Evolutionary conservation across 768 basidiomycete genomes (phyloP).

Genomic region (Mrakia hoshinonis): DNA sequence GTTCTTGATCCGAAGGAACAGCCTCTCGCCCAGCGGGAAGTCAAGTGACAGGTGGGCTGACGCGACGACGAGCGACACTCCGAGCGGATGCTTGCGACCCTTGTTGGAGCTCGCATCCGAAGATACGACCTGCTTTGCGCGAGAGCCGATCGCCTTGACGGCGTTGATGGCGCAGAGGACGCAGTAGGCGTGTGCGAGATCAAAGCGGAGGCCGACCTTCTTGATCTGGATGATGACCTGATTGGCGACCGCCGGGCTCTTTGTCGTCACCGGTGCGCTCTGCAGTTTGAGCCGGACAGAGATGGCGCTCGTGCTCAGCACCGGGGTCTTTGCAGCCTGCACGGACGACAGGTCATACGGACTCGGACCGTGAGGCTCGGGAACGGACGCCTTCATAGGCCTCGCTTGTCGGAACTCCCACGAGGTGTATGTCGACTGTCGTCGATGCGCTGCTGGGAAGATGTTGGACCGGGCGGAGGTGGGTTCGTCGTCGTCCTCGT

Average conservation of each 20-base stretch:
- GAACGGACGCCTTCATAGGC: background rate
- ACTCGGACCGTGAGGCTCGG: background rate
- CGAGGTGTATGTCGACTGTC: conserved; percentile 21
- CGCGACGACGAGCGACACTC: background rate
- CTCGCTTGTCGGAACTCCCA: conserved; percentile 24
- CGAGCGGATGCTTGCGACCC: conserved; percentile 37
- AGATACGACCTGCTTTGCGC: conserved; percentile 32
- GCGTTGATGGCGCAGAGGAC: conserved; percentile 55
- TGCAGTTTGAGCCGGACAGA: background rate
- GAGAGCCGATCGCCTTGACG: conserved; percentile 44
- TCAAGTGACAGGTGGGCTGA: conserved; percentile 29
- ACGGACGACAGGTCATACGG: background rate
- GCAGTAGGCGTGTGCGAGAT: conserved; percentile 60
- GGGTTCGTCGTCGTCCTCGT: conserved; percentile 31
- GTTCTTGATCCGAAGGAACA: conserved; percentile 35
- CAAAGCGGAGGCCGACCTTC: conserved; percentile 33
- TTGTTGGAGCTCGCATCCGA: conserved; percentile 32
- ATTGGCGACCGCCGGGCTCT: conserved; percentile 1
- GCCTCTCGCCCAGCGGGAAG: conserved; percentile 41
- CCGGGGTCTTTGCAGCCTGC: background rate
- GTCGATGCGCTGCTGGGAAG: conserved; percentile 28
- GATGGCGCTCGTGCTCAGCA: background rate
- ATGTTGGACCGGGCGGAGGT: conserved; percentile 37
- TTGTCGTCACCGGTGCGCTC: background rate
- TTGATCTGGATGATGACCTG: background rate